Evolutionary conservation across 495 filamentous ascomycete genomes (phyloP), one percentile per base, ranked within the genome.

Genomic region (Cetradonia linearis): DNA sequence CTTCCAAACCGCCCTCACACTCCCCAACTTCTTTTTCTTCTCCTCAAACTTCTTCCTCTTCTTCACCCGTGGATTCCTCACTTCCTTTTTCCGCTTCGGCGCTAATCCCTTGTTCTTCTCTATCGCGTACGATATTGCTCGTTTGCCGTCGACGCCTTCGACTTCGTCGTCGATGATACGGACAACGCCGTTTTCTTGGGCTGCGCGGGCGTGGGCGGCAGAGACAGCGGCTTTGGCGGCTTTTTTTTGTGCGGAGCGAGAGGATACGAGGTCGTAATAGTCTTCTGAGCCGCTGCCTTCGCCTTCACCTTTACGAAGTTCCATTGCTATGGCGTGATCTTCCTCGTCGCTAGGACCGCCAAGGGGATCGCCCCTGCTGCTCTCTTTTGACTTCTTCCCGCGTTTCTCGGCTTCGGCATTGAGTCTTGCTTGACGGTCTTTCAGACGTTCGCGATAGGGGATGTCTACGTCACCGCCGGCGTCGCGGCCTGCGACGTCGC

Each of bases 101-200:
- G 88, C 83, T 64, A 98, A 76, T 36, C 94, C 93, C 78, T 95
- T 96, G 72, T 98, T 98, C 82, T 96, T 95, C 78, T 90, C 78
- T 69, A 98, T 97, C 70, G 83, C 79, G 73, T 95, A 97, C 8
- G 81, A 84, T 71, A 97, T 93, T 67, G 86, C 85, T 50, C 94
- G 79, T 76, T 95, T 95, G 55, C 89, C 91, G 66, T 92, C 88
- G 14, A 79, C 74, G 25, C 79, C 80, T 63, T 85, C 82, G n/a
- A 78, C 76, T 58, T 81, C 73, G n/a, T 78, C 76, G 57, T 81
- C 73, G 1, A 83, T 74, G 16, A 75, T 58, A 7, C 71, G 68
- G 23, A 91, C 83, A 1, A 78, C 75, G 28, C 78, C 81, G 30
- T 79, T 76, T 76, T 85, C 74, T 27, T 72, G 72, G 37, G 74